These are phyloP conservation scores for Plasmodium malariae DNA, from an alignment of 169 alveolate species.

Conservation along the genomic window DNA sequence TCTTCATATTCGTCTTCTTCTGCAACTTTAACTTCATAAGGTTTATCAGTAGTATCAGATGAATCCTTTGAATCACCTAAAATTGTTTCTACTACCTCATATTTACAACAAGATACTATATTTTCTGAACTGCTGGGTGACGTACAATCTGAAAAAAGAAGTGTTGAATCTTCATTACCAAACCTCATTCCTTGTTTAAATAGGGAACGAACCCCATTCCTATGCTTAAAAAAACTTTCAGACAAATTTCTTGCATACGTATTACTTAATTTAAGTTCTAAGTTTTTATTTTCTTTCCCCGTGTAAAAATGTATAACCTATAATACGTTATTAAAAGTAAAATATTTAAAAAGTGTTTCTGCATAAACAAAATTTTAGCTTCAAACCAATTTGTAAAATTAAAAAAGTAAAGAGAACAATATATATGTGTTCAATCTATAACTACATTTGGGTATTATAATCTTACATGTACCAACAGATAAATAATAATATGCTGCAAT, in stretches of 20 bases:
- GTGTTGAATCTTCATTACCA: not conserved
- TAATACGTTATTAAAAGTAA: not conserved
- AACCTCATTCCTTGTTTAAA: not conserved
- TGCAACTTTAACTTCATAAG: conserved; percentile 16
- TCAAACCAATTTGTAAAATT: not conserved
- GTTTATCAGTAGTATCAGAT: not conserved
- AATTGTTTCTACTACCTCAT: conserved; percentile 26
- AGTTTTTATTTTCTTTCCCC: not conserved
- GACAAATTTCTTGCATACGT: conserved; percentile 14
- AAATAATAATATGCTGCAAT: not conserved
- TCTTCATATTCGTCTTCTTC: conserved; percentile 9
- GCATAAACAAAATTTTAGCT: not conserved
- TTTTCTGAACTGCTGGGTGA: not conserved
- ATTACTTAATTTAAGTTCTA: not conserved
- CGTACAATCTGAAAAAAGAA: not conserved
- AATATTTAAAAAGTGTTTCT: not conserved
- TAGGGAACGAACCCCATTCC: not conserved
- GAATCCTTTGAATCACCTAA: conserved; percentile 10
- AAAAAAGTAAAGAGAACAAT: not conserved
- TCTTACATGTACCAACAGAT: conserved; percentile 7
- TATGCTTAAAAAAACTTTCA: not conserved
- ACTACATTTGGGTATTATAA: not conserved
- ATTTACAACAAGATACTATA: conserved; percentile 5
- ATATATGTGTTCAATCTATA: not conserved
- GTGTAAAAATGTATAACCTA: not conserved